A percentile compares a stretch with the other conserved stretches of the same genome.
Conservation (phyloP, 495 filamentous ascomycete species). For the Lentithecium fluviatile region DNA sequence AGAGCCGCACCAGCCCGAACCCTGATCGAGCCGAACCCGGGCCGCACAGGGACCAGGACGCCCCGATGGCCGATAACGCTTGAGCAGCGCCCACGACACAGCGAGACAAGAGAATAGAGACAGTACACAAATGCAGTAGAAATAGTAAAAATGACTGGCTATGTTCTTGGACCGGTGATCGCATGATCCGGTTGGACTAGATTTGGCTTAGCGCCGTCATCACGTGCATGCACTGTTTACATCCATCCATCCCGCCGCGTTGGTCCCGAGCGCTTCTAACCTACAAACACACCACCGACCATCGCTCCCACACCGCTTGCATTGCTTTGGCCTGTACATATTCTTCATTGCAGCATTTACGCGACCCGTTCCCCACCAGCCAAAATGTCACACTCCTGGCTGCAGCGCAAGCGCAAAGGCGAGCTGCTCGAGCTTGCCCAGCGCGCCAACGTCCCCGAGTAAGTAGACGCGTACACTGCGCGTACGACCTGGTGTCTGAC, state of each 20-base stretch:
- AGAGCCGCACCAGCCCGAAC: constrained; percentile 6
- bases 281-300: constrained; percentile 4
- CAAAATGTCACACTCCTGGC: constrained; percentile 66
- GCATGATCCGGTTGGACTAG: too few species aligned
- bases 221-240: constrained; percentile 27
- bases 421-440: constrained; percentile 76
- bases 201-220: constrained; percentile 4
- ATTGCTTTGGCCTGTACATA: constrained; percentile 11
- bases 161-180: too few species aligned
- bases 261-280: neutral
- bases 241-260: neutral
- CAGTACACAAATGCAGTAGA: too few species aligned
- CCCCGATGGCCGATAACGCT: neutral
- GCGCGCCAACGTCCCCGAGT: constrained; percentile 71
- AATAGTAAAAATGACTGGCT: too few species aligned
- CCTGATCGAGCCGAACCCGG: neutral
- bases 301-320: neutral
- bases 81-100: neutral
- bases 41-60: constrained; percentile 11
- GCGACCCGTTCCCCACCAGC: constrained; percentile 43
- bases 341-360: constrained; percentile 48
- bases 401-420: constrained; percentile 79
- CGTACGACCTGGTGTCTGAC: constrained; percentile 11
- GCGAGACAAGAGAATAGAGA: too few species aligned
- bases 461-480: constrained; percentile 35